Conservation (phyloP, 2,329 filamentous ascomycete species). For the Didymella sp. region DNA sequence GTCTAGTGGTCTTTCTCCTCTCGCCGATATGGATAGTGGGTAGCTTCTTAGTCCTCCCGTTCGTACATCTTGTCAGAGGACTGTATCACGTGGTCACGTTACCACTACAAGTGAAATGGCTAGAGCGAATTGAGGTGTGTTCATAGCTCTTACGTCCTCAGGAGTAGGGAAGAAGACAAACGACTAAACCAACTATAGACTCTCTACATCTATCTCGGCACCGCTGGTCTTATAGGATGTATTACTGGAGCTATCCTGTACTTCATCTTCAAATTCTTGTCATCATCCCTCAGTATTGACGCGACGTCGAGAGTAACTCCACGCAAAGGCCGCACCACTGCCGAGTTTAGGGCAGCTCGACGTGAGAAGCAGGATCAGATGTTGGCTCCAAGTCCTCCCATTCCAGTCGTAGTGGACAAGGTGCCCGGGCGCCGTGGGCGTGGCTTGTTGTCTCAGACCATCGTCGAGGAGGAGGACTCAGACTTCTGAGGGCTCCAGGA, state of each 20-base stretch:
- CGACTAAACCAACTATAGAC: conserved; percentile 42
- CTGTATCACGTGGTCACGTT: conserved; percentile 52
- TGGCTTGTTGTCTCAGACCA: conserved; percentile 69
- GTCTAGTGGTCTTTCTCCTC: conserved; percentile 35
- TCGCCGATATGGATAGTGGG: conserved; percentile 58
- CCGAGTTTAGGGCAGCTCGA: conserved; percentile 39
- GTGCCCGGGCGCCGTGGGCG: conserved; percentile 40
- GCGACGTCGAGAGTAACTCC: conserved; percentile 11
- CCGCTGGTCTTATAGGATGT: conserved; percentile 72
- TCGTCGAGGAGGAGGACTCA: conserved; percentile 74
- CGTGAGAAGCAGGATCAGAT: conserved; percentile 31
- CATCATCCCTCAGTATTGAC: conserved; percentile 57
- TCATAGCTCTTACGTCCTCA: neutral
- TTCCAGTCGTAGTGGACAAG: conserved; percentile 39
- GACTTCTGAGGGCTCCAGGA: conserved; percentile 47
- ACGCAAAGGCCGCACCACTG: conserved; percentile 33
- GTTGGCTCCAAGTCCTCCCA: conserved; percentile 27
- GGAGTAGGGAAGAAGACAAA: neutral
- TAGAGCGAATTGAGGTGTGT: conserved; percentile 64
- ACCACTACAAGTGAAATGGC: conserved; percentile 56
- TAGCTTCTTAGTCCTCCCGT: conserved; percentile 59
- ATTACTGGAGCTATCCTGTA: conserved; percentile 67
- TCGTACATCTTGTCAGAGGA: conserved; percentile 56
- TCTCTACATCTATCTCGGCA: conserved; percentile 66
- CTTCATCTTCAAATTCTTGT: conserved; percentile 62